Percentiles rank a stretch among this genome's conserved stretches.
phyloP scores from a whole-genome alignment of 306 rosid genomes.

The Glycyrrhiza uralensis region DNA sequence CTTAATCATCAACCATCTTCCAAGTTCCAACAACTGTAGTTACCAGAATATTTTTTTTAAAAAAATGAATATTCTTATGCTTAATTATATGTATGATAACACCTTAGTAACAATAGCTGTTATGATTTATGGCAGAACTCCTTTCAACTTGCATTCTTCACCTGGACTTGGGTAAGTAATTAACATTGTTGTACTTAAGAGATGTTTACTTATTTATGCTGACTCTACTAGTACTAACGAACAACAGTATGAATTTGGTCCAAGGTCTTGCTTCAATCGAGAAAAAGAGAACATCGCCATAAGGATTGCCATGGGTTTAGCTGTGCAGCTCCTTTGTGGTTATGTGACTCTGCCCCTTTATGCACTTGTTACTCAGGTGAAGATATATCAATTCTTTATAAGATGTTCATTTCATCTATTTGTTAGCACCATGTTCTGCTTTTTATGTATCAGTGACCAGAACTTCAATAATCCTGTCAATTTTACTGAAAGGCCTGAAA shows the following conservation, averaged over 20 bases:
- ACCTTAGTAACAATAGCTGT: background rate
- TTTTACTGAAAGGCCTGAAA: too few species aligned
- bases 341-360: conserved; percentile 73
- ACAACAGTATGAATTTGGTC: conserved; percentile 65
- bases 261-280: conserved; percentile 59
- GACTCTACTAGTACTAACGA: conserved; percentile 28
- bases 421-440: too few species aligned
- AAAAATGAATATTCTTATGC: background rate
- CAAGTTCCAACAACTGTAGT: background rate
- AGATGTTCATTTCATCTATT: background rate
- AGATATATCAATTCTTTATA: background rate
- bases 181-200: background rate
- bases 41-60: too few species aligned
- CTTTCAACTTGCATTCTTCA: conserved; percentile 73
- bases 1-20: background rate
- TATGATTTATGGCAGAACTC: conserved; percentile 45
- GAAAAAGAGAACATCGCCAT: conserved; percentile 41
- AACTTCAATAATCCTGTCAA: too few species aligned
- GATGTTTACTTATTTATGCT: background rate
- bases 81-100: background rate
- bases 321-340: conserved; percentile 62
- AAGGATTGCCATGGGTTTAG: conserved; percentile 53
- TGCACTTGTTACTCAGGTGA: conserved; percentile 68
- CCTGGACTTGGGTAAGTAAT: conserved; percentile 71
- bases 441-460: too few species aligned